Evolutionary conservation across 2,329 filamentous ascomycete species (phyloP).

Genomic region (Colletotrichum filicis): DNA sequence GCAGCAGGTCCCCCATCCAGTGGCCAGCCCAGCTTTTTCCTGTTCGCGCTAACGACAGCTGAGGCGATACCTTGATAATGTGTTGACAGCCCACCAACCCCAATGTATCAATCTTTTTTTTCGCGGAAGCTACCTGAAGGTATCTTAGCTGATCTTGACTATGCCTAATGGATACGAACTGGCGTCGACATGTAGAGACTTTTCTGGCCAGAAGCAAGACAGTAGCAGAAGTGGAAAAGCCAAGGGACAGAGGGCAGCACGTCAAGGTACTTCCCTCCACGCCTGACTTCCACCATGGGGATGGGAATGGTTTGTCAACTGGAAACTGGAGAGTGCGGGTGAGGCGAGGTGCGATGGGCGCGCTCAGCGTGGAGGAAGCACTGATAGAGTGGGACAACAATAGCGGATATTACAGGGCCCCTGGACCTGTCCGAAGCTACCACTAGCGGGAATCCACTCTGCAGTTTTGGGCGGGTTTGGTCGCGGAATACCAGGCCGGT

Average conservation of each 20-base stretch:
- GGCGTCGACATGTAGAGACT: background rate
- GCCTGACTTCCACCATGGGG: background rate
- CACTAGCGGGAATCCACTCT: conserved; percentile 26
- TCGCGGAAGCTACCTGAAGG: background rate
- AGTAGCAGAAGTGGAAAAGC: background rate
- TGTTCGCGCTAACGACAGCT: conserved; percentile 4
- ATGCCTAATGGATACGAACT: background rate
- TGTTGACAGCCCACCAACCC: background rate
- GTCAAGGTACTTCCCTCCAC: background rate
- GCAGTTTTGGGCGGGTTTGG: conserved; percentile 12
- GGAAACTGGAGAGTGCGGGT: conserved; percentile 11
- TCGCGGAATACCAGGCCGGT: conserved; percentile 30
- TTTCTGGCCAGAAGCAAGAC: background rate
- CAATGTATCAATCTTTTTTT: background rate
- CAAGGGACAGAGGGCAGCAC: background rate
- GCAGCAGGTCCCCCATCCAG: background rate
- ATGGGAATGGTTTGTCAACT: background rate
- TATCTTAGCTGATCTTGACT: background rate
- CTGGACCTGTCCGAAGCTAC: conserved; percentile 28
- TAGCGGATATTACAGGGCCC: conserved; percentile 27
- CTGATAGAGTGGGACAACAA: conserved; percentile 29
- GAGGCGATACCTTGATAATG: background rate
- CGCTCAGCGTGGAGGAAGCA: conserved; percentile 4
- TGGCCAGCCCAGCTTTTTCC: conserved; percentile 24
- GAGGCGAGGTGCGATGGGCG: conserved; percentile 16